These are phyloP conservation scores for Tremella fuciformis DNA, from an alignment of 768 basidiomycete species.

Conservation along the genomic window DNA sequence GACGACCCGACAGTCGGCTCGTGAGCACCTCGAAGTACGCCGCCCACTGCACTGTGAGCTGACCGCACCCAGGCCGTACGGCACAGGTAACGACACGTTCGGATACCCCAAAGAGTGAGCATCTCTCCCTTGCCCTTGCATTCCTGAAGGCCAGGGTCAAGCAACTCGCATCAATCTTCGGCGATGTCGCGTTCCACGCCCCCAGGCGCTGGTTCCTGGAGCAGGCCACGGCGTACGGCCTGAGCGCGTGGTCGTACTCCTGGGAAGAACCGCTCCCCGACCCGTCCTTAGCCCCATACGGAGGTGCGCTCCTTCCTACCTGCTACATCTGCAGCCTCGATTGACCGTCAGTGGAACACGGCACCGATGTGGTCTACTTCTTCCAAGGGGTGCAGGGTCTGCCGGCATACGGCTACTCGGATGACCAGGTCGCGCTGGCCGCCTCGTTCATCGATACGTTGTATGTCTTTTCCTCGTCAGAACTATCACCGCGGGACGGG, in stretches of 20 bases:
- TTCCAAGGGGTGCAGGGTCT: no score
- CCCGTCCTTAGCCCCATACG: no score
- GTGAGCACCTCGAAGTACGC: constrained; percentile 13
- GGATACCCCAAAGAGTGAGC: constrained; percentile 31
- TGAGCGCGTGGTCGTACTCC: constrained; percentile 43
- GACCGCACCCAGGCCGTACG: constrained; percentile 34
- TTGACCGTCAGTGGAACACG: no score
- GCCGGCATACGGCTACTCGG: no score
- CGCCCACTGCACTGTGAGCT: not conserved
- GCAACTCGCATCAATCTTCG: constrained; percentile 35
- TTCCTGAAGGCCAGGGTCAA: constrained; percentile 27
- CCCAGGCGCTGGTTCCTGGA: constrained; percentile 36
- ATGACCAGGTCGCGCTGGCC: no score
- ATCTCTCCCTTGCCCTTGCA: not conserved
- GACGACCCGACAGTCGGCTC: constrained; percentile 32
- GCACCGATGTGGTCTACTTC: no score
- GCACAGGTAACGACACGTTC: constrained; percentile 46
- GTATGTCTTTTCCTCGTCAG: no score
- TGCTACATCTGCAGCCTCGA: no score
- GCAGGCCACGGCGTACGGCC: constrained; percentile 25
- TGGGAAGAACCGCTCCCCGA: constrained; percentile 9
- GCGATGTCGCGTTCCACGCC: constrained; percentile 44
- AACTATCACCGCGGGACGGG: no score
- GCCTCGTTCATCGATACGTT: no score
- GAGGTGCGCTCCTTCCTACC: no score